Evolutionary conservation across 129 eudicot species (phyloP), one percentile per base, ranked within the genome.

Genomic region (Escallonia rubra): DNA sequence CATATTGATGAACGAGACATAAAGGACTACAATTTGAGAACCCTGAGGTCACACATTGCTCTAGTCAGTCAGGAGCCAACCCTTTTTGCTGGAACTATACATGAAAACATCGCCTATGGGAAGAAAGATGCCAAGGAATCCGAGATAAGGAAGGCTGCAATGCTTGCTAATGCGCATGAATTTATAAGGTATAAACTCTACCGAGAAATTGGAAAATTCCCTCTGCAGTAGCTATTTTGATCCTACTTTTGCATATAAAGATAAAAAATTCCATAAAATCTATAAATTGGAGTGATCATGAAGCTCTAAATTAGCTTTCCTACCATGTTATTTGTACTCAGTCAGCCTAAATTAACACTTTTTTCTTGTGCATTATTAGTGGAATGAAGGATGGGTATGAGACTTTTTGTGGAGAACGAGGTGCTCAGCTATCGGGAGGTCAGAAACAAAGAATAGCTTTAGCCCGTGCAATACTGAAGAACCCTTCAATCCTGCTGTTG

Each of bases 31-130:
- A 80, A 78, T 64, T 59, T 88, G 76, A 77, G 86, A 73, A 41
- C 58, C 8, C 53, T 88, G 73, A 85, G 96, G 57, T 75, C 88
- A 8, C 82, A 78, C 4, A 85, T 88, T 46, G 91, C 85, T n/a
- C 74, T 88, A 48, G 96, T 88, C 40, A 85, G 88, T 59, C 96
- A 88, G 66, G 96, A 88, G 73, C 96, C 91, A 23, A 85, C 91
- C 9, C 86, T 85, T 47, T 85, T 88, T 61, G 77, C 89, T 10
- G 88, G 96, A 59, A 85, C 81, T 46, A 80, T 88, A 14, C 73
- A 62, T n/a, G 91, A 88, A 69, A 88, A 85, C 76, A 88, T 88
- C 64, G 91, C 81, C 10, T 88, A 82, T 8, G 96, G 89, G 49
- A 85, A 78, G 55, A 50, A 45, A 47, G 69, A 69, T 60, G 91